phyloP scores from a whole-genome alignment of 345 rosid genomes.

The Eucalyptus paniculata region DNA sequence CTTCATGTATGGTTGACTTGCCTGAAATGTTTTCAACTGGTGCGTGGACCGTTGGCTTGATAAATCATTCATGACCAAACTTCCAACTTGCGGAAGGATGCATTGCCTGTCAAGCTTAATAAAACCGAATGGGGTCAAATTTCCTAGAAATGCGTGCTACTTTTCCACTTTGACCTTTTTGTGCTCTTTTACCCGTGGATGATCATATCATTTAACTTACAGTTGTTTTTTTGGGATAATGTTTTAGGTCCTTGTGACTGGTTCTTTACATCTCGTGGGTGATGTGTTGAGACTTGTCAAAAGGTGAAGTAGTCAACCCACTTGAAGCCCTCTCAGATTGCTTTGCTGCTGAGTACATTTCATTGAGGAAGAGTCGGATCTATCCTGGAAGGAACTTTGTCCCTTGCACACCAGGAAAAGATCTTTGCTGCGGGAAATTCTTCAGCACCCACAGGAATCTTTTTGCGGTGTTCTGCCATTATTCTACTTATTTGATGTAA shows the following conservation, averaged over 20 bases:
- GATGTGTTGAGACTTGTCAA: slow-evolving; percentile 70
- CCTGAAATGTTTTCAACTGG: neutral
- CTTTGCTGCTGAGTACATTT: neutral
- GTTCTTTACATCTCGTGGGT: slow-evolving; percentile 90
- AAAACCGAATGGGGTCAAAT: neutral
- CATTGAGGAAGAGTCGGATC: neutral
- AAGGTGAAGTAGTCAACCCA: slow-evolving; percentile 17
- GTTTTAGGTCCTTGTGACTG: slow-evolving; percentile 72
- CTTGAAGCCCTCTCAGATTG: neutral
- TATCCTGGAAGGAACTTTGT: neutral
- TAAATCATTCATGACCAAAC: neutral
- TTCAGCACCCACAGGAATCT: neutral
- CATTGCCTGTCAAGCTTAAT: neutral
- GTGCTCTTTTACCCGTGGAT: neutral
- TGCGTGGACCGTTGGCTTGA: neutral
- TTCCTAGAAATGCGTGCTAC: neutral
- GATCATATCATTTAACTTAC: neutral
- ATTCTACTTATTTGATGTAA: neutral
- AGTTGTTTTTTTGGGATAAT: neutral
- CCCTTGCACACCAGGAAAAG: neutral
- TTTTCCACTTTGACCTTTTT: neutral
- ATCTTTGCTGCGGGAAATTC: neutral
- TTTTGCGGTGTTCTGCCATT: neutral
- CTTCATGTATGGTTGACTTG: neutral
- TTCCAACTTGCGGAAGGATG: neutral